Evolutionary conservation across 2,329 filamentous ascomycete species (phyloP).

Genomic region (Exserohilum rostratum): DNA sequence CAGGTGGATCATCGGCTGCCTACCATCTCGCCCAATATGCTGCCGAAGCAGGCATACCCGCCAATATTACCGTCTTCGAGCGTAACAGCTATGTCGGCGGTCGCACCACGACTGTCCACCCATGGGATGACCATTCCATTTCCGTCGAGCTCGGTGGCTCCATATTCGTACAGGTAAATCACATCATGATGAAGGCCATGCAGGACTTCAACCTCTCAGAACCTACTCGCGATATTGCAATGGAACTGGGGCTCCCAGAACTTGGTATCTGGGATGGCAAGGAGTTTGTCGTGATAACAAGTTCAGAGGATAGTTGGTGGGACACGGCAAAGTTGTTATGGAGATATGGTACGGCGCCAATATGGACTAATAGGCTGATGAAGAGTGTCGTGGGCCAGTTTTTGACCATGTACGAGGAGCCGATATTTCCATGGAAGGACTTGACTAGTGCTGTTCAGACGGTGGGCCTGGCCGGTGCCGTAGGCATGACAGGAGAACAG

Average conservation of each 20-base stretch:
- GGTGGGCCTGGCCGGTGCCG: conserved; percentile 69
- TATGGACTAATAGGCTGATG: conserved; percentile 75
- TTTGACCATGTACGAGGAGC: conserved; percentile 77
- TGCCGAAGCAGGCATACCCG: conserved; percentile 59
- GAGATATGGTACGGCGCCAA: conserved; percentile 82
- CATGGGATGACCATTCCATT: conserved; percentile 68
- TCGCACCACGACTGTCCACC: conserved; percentile 82
- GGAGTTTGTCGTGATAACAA: conserved; percentile 71
- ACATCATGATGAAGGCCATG: conserved; percentile 78
- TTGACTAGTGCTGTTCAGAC: conserved; percentile 72
- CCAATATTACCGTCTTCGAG: conserved; percentile 90
- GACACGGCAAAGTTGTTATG: conserved; percentile 78
- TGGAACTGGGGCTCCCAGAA: conserved; percentile 43
- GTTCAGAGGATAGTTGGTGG: conserved; percentile 73
- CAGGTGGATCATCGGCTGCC: conserved; percentile 84
- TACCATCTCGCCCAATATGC: conserved; percentile 81
- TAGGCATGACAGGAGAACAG: conserved; percentile 74
- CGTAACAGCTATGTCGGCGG: conserved; percentile 79
- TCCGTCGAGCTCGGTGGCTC: conserved; percentile 88
- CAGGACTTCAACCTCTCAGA: conserved; percentile 72
- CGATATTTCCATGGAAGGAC: conserved; percentile 82
- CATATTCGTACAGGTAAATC: conserved; percentile 87
- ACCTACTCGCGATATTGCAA: conserved; percentile 41
- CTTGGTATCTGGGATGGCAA: conserved; percentile 86
- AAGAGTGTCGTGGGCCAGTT: conserved; percentile 74